Evolutionary conservation across 2,329 filamentous ascomycete species (phyloP).

Genomic region (Eurotiales sp.): DNA sequence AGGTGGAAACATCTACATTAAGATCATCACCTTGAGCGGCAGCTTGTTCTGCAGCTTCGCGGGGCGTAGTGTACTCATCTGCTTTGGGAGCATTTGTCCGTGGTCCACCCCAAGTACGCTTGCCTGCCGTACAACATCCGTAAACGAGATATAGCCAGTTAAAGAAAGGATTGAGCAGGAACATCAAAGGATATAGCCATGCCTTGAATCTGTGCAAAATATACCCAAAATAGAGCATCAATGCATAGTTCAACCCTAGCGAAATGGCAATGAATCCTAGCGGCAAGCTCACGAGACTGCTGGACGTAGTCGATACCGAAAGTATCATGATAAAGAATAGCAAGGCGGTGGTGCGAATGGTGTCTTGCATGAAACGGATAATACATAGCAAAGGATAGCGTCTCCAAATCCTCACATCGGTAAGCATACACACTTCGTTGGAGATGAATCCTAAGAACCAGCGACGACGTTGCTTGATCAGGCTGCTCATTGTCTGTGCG

Average conservation of each 20-base stretch:
- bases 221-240: conserved; percentile 94
- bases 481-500: conserved; percentile 77
- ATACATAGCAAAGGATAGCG: conserved; percentile 82
- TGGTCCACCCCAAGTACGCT: conserved; percentile 93
- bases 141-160: conserved; percentile 99
- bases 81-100: conserved; percentile 83
- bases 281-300: conserved; percentile 72
- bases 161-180: conserved; percentile 90
- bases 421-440: conserved; percentile 97
- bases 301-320: conserved; percentile 78
- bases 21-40: conserved; percentile 78
- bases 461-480: conserved; percentile 88
- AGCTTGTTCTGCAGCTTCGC: conserved; percentile 79
- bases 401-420: conserved; percentile 86
- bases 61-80: conserved; percentile 69
- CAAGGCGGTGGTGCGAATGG: conserved; percentile 87
- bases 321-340: conserved; percentile 93
- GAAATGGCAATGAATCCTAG: conserved; percentile 93
- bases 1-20: conserved; percentile 84
- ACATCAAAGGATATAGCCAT: conserved; percentile 94
- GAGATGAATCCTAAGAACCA: conserved; percentile 98
- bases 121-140: conserved; percentile 89
- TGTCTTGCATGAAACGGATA: conserved; percentile 92
- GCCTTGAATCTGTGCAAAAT: conserved; percentile 88
- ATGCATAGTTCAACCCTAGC: conserved; percentile 84